Percentiles rank a stretch among this genome's conserved stretches.
Conservation (phyloP, 2,329 filamentous ascomycete species). For the Penicillium sp. region DNA sequence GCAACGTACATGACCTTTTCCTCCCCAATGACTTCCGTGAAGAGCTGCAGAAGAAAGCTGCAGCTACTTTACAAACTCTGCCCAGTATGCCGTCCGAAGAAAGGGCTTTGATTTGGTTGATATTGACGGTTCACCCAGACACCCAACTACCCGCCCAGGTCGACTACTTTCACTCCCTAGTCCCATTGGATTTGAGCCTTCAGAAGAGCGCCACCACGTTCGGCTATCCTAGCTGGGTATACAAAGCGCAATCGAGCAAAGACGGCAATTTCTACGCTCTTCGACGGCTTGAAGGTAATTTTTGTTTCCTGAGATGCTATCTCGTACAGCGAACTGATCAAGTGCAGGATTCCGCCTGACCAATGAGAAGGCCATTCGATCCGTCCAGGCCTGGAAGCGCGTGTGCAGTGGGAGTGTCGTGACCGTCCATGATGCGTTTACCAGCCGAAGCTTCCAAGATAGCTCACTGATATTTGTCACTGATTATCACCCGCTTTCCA, state of each 20-base stretch:
- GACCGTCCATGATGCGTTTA: constrained; percentile 86
- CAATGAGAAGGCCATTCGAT: constrained; percentile 82
- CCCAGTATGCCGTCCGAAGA: constrained; percentile 57
- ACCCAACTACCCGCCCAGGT: constrained; percentile 70
- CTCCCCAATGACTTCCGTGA: constrained; percentile 81
- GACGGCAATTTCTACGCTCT: constrained; percentile 87
- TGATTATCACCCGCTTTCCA: constrained; percentile 87
- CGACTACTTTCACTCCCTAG: constrained; percentile 87
- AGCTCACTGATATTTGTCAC: constrained; percentile 92
- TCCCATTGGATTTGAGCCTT: constrained; percentile 78
- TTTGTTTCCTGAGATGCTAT: neutral
- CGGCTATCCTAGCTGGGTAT: constrained; percentile 88
- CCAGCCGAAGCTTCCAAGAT: constrained; percentile 86
- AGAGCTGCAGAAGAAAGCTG: constrained; percentile 82
- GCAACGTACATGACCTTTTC: constrained; percentile 86
- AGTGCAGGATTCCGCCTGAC: constrained; percentile 73
- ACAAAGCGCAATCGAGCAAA: constrained; percentile 86
- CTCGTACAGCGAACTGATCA: constrained; percentile 7
- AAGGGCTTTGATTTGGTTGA: constrained; percentile 1
- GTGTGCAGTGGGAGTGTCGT: constrained; percentile 80
- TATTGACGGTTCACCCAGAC: constrained; percentile 40
- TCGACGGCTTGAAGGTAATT: constrained; percentile 72
- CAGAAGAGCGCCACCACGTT: constrained; percentile 77
- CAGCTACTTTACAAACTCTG: constrained; percentile 79
- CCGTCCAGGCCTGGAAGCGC: constrained; percentile 84